Evolutionary conservation across 129 eudicot species (phyloP), one percentile per base, ranked within the genome.

Genomic region (Flaveria linearis): DNA sequence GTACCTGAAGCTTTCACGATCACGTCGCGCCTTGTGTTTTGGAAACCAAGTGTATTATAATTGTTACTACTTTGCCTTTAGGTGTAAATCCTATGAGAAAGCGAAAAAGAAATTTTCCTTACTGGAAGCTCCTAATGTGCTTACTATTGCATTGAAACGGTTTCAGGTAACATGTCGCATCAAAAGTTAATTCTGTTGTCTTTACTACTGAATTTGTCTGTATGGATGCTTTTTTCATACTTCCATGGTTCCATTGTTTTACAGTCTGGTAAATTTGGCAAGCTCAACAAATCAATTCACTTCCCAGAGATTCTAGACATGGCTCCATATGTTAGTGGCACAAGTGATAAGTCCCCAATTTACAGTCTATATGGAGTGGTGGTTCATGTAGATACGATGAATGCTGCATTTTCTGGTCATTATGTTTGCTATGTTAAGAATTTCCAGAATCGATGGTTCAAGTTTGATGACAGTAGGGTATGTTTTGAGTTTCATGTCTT

Each of bases 321-420:
- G 83, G 85, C 92, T 62, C 97, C 99, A 0, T 94, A 82, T 73
- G 84, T 94, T 73, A 89, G 96, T 69, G 90, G 89, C 63, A 82
- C 85, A 42, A 86, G 89, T 49, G 99, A 94, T 55, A 94, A 77
- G 74, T 84, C 91, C 23, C 96, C 97, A 45, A 36, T 87, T 11
- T 94, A 94, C 75, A 73, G 88, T 50, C 93, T 94, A n/a, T 94
- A 91, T 62, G 99, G 97, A 42, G 96, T 94, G 72, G 90, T 94
- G 78, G 99, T 94, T 80, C 99, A 94, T 86, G 67, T 91, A 71
- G 94, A 85, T 73, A 76, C 76, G 41, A 87, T 84, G 90, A 91
- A 91, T 83, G 85, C 91, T 39, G 79, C 99, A 20, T 86, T 84
- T 76, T 87, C 90, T 73, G 99, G 99, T 80, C 99, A 94, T 86